Percentiles rank a stretch among this genome's conserved stretches.
These are phyloP conservation scores for Boletus rex-veris DNA, from an alignment of 768 basidiomycete genomes.

Conservation along the genomic window DNA sequence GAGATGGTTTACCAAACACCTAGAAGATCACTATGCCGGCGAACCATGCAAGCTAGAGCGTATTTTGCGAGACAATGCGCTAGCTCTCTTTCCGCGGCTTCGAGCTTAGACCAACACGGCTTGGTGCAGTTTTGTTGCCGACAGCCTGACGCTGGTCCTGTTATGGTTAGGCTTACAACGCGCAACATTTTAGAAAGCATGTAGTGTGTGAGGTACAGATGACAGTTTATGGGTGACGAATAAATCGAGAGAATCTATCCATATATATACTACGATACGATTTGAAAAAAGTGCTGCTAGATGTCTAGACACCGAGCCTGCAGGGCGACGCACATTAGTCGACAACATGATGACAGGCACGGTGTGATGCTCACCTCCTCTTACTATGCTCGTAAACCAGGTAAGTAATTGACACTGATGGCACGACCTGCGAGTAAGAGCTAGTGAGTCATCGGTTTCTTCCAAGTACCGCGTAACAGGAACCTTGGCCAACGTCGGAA, in stretches of 20 bases:
- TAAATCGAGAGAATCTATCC: slow-evolving; percentile 25
- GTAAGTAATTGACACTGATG: slow-evolving; percentile 95
- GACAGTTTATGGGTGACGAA: slow-evolving; percentile 22
- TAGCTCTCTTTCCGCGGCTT: slow-evolving; percentile 48
- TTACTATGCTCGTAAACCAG: slow-evolving; percentile 90
- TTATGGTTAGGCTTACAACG: slow-evolving; percentile 5
- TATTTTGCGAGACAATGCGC: slow-evolving; percentile 50
- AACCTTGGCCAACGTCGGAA: slow-evolving; percentile 92
- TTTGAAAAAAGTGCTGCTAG: slow-evolving; percentile 5
- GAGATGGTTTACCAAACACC: slow-evolving; percentile 57
- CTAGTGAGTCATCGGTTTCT: neutral
- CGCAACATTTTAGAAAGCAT: slow-evolving; percentile 14
- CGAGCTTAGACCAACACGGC: neutral
- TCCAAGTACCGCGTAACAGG: slow-evolving; percentile 3
- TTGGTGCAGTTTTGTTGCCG: neutral
- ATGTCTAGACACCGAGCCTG: slow-evolving; percentile 60
- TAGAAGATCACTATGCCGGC: slow-evolving; percentile 45
- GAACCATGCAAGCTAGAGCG: slow-evolving; percentile 39
- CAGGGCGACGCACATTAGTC: slow-evolving; percentile 2
- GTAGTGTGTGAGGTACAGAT: slow-evolving; percentile 28
- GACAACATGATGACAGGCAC: neutral
- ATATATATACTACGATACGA: slow-evolving; percentile 16
- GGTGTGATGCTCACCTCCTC: slow-evolving; percentile 51
- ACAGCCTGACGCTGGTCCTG: neutral
- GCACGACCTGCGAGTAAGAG: slow-evolving; percentile 64